These are phyloP conservation scores for Xylariaceae sp. DNA, from an alignment of 2,329 filamentous ascomycete genomes.

Conservation along the genomic window DNA sequence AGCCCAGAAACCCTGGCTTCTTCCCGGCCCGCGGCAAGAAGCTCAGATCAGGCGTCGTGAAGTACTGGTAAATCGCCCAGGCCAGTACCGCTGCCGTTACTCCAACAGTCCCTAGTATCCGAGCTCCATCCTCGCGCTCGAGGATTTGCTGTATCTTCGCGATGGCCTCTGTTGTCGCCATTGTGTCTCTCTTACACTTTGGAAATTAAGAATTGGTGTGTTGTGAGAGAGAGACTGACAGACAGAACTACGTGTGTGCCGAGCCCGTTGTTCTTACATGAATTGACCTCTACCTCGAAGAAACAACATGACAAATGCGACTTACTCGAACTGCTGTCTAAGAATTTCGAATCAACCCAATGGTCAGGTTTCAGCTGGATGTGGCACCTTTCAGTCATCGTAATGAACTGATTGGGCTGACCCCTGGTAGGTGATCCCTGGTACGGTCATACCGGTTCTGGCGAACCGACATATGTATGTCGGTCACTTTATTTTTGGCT, in stretches of 20 bases:
- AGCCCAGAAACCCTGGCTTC: conserved; percentile 14
- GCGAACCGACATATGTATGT: conserved; percentile 13
- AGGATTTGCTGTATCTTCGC: conserved; percentile 14
- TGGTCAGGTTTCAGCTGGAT: conserved; percentile 2
- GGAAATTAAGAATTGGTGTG: too few relatives aligned
- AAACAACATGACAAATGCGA: too few relatives aligned
- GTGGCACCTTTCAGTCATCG: conserved; percentile 1
- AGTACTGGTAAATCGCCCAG: conserved; percentile 13
- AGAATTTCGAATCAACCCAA: neutral
- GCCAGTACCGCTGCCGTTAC: conserved; percentile 11
- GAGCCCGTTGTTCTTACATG: too few relatives aligned
- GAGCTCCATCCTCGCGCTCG: conserved; percentile 14
- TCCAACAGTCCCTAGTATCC: conserved; percentile 13
- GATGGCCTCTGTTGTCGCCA: conserved; percentile 8
- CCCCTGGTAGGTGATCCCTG: conserved; percentile 1
- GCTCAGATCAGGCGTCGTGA: conserved; percentile 17
- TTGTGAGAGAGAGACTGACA: too few relatives aligned
- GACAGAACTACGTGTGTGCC: too few relatives aligned
- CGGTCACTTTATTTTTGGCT: conserved; percentile 1
- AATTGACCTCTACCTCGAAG: too few relatives aligned
- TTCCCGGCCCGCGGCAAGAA: conserved; percentile 18
- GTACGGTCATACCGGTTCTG: conserved; percentile 17
- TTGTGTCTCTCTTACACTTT: neutral
- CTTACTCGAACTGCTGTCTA: too few relatives aligned
- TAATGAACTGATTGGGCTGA: conserved; percentile 17